A percentile compares a stretch with the other conserved stretches of the same genome.
Conservation (phyloP, 129 eudicot genomes). For the Heracleum sosnowskyi region DNA sequence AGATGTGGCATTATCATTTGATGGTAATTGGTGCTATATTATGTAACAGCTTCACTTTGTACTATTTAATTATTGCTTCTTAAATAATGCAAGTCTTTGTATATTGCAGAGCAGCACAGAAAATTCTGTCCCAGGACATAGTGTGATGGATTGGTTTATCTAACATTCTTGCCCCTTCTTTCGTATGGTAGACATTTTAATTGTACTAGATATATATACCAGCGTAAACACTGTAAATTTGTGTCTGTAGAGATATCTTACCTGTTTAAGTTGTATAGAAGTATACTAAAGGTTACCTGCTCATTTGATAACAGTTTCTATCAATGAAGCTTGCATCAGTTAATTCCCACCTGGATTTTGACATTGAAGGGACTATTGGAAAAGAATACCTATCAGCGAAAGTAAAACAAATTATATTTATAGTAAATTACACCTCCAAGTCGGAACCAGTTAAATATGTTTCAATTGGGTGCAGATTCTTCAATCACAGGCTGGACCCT, state of each 20-base stretch:
- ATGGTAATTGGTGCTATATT: not conserved
- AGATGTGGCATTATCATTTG: not conserved
- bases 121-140: not conserved
- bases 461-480: constrained; percentile 33
- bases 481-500: constrained; percentile 50
- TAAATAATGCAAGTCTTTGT: not conserved
- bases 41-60: not conserved
- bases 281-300: not conserved
- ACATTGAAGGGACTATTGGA: constrained; percentile 50
- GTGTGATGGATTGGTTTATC: not conserved
- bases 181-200: no score
- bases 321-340: constrained; percentile 98
- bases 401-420: not conserved
- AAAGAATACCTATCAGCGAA: constrained; percentile 17
- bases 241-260: not conserved
- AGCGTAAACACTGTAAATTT: not conserved
- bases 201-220: not conserved
- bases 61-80: not conserved
- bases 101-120: not conserved
- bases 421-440: not conserved
- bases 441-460: not conserved
- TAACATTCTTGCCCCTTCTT: not conserved
- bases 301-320: constrained; percentile 47
- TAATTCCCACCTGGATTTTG: constrained; percentile 71
- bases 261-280: not conserved